phyloP scores from a whole-genome alignment of 2,329 filamentous ascomycete genomes.

The Fusarium buharicum region DNA sequence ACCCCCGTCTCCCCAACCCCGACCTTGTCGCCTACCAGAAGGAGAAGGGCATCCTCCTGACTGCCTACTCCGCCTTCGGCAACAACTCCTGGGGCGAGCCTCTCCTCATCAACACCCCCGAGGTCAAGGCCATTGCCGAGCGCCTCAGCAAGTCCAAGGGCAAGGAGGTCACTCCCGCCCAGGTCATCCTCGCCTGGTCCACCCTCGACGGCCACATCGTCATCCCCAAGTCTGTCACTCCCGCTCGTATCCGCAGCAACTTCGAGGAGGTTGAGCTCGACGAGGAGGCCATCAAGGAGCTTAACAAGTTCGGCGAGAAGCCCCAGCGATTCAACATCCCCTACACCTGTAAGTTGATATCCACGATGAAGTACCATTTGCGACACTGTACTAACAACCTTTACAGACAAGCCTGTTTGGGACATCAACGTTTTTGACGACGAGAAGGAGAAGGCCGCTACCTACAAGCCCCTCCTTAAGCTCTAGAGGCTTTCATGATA shows the following conservation, averaged over 20 bases:
- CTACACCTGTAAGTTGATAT: slow-evolving; percentile 51
- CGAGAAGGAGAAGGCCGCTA: slow-evolving; percentile 61
- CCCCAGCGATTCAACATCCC: slow-evolving; percentile 59
- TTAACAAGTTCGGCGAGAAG: slow-evolving; percentile 69
- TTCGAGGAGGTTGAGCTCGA: slow-evolving; percentile 73
- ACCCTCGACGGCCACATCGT: slow-evolving; percentile 71
- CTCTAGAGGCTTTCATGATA: slow-evolving; percentile 37
- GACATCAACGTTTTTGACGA: slow-evolving; percentile 67
- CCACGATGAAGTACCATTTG: background rate
- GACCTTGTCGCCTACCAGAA: slow-evolving; percentile 69
- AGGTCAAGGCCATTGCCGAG: slow-evolving; percentile 66
- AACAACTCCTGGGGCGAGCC: slow-evolving; percentile 57
- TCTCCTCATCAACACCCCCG: slow-evolving; percentile 68
- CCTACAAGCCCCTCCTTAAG: slow-evolving; percentile 58
- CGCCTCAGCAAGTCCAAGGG: slow-evolving; percentile 50
- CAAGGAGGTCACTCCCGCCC: slow-evolving; percentile 55
- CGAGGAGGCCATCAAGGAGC: slow-evolving; percentile 66
- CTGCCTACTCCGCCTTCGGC: slow-evolving; percentile 70
- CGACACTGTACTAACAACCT: slow-evolving; percentile 10
- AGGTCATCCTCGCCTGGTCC: slow-evolving; percentile 68
- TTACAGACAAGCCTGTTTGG: slow-evolving; percentile 62
- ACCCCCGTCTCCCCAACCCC: slow-evolving; percentile 69
- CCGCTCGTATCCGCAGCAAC: slow-evolving; percentile 74
- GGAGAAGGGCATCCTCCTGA: slow-evolving; percentile 72
- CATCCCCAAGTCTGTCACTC: slow-evolving; percentile 79